Evolutionary conservation across 257 asterid species (phyloP), one percentile per base, ranked within the genome.

Genomic region (Lavandula angustifolia): DNA sequence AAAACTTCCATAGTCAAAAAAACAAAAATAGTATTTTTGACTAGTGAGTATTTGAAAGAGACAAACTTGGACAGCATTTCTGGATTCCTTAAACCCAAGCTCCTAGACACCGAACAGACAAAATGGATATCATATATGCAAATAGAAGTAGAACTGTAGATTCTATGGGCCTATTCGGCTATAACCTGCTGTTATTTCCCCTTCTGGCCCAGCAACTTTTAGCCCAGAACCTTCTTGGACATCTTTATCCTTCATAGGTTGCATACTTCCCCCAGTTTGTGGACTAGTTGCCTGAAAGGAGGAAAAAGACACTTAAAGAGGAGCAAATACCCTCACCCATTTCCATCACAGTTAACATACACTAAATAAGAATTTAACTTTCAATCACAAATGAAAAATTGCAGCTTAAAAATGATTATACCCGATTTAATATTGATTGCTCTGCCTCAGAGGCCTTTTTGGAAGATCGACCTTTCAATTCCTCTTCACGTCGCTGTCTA

Each of bases 401-500:
- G 35, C 5, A 50, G 12, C 16, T 31, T 34, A 18, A 35, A 43
- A 61, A 63, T 12, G 11, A 37, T 48, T 33, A 48, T 84, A 89
- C 99, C 92, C 95, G 74, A 73, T 85, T 84, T 41, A 84, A 60
- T 49, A 81, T 75, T 72, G 97, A 78, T 77, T 86, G 96, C 70
- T 92, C 99, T 5, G 88, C 88, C 7, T 92, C 97, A 61, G 70
- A 70, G 47, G 72, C 88, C 80, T 85, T 92, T 72, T 87, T 92
- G 56, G 95, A 88, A 53, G 94, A 78, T 40, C 94, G 88, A 16
- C 79, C 87, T 76, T 92, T 92, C 75, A 80, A 66, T 81, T 92
- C 99, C 38, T 89, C 99, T 73, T 89, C 99, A 33, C 96, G 96
- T 9, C 99, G 81, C 69, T 89, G 98, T 68, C 96, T 78, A 73